Base-by-base conservation (phyloP, 805 yeast species). In the Monosporozyma yasuniensis region DNA sequence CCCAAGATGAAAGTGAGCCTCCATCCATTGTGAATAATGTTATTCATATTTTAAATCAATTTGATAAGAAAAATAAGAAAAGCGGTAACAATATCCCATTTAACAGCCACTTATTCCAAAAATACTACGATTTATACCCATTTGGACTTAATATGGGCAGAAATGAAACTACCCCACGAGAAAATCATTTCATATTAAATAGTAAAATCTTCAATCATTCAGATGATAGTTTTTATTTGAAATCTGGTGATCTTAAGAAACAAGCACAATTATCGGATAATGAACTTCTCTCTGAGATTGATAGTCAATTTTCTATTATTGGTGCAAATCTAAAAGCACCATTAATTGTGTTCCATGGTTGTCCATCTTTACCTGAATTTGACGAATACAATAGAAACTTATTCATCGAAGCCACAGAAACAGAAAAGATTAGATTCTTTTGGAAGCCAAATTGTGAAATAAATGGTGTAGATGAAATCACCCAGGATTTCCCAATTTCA, bases 151-250 rank as follows among this genome's bases (percentile, higher is more conserved):
- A n/a, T 14, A 3, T 3, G 2, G 35, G n/a, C 14, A 4, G 16
- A 14, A 32, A 19, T 16, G 45, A 43, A 8, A 16, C 23, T 23
- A 25, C n/a, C 19, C 14, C 30, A n/a, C 6, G 10, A 32, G 37
- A 50, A 1, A 58, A 52, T 43, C 61, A 49, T 50, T 64, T 65
- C 43, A 47, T 59, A 2, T 43, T 66, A 28, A 64, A 64, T 47
- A 57, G 57, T 2, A 51, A 56, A 46, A 52, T 44, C 16, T 83
- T 82, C 59, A 81, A 89, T 57, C 77, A 83, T 9, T 70, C 82
- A 2, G 86, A 79, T 49, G 95, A 84, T 50, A 75, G 88, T 0
- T 93, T 79, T 64, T 95, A 96, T 2, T 71, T 93, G 50, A 83
- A 84, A 62, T 77, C 87, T 0, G 70, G 71, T 23, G 67, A 69